Evolutionary conservation across 2,329 filamentous ascomycete genomes (phyloP), one percentile per base, ranked within the genome.

Genomic region (Daldinia sp.): DNA sequence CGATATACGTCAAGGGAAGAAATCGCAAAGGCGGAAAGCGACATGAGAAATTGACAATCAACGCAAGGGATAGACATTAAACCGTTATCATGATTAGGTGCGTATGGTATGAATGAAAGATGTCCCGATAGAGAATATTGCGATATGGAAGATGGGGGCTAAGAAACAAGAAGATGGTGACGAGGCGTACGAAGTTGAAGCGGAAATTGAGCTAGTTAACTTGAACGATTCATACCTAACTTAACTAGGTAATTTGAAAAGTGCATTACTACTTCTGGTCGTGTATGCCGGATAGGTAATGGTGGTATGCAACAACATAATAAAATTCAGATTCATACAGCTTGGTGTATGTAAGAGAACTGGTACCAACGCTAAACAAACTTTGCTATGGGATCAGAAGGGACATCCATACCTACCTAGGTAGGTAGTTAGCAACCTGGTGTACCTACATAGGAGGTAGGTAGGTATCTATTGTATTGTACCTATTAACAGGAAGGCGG

Each of bases 101-200:
- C 97, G 93, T 92, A 87, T 91, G 69, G 80, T 87, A 0, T 97
- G 93, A 92, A 87, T 91, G 69, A 80, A 87, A 55, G 78, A 86
- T 51, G 80, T 94, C 21, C 79, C 80, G 13, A 74, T 97, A n/a
- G 87, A 92, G 58, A 85, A 81, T 61, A 78, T 97, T 37, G 88
- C 89, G 49, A 88, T 97, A 34, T 97, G 93, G 74, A 88, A 87
- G 73, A 97, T 97, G 94, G 93, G 94, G 0, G 93, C 93, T 8
- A 90, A 88, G 81, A 87, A 85, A 70, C 79, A 86, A 25, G 79
- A 84, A 6, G 78, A 83, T 1, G 84, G 82, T 8, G 83, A 85
- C 55, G 80, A 79, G 66, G 82, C 75, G 10, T 87, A 87, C 62
- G 82, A 84, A 65, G 82, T 84, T 7, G 85, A 79, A 67, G 83